phyloP scores from a whole-genome alignment of 805 yeast genomes.

The Teunomyces kruisii region DNA sequence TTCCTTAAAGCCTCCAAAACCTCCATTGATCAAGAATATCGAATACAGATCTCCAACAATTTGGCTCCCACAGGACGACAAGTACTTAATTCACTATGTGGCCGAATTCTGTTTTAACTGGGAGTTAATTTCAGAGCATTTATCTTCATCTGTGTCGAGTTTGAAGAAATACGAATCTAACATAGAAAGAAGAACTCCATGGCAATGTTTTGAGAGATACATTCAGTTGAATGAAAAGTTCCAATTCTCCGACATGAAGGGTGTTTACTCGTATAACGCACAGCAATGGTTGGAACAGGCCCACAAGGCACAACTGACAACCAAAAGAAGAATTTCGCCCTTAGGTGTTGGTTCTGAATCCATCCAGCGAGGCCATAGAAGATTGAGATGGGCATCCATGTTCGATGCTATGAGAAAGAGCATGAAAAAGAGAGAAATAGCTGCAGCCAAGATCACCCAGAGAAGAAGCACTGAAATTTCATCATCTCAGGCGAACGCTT shows the following conservation, averaged over 20 bases:
- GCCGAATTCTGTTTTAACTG: constrained; percentile 89
- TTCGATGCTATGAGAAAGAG: constrained; percentile 91
- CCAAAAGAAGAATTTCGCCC: constrained; percentile 86
- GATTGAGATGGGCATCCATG: constrained; percentile 95
- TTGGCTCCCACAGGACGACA: constrained; percentile 96
- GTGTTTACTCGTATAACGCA: constrained; percentile 78
- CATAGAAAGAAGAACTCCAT: constrained; percentile 93
- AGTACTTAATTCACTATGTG: constrained; percentile 71
- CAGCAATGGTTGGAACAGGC: constrained; percentile 93
- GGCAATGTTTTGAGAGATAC: constrained; percentile 98
- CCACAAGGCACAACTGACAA: constrained; percentile 81
- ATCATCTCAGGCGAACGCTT: neutral
- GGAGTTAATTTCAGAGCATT: constrained; percentile 84
- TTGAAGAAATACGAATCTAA: constrained; percentile 69
- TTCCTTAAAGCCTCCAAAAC: constrained; percentile 81
- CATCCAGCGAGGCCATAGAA: constrained; percentile 87
- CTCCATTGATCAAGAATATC: constrained; percentile 80
- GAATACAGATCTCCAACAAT: constrained; percentile 88
- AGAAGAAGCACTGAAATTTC: constrained; percentile 7
- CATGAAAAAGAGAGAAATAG: constrained; percentile 84
- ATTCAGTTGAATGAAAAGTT: constrained; percentile 88
- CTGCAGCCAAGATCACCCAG: constrained; percentile 32
- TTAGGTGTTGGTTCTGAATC: constrained; percentile 92
- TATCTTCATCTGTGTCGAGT: constrained; percentile 64
- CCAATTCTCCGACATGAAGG: constrained; percentile 83